Evolutionary conservation across 352 stramenopile species (phyloP).

Genomic region (Peronospora destructor): DNA sequence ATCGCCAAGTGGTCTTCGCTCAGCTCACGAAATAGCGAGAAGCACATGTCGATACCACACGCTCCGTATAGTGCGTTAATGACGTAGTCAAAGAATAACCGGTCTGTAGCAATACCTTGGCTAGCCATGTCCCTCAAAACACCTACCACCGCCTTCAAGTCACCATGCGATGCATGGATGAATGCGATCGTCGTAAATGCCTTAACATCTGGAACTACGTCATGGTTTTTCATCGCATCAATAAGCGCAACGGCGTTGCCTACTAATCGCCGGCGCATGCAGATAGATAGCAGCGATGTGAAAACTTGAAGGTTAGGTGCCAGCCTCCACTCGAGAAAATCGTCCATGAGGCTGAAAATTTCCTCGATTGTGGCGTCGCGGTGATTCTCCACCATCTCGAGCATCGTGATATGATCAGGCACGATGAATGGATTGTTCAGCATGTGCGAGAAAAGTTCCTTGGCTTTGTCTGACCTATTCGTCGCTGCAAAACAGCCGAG

Average conservation of each 20-base stretch:
- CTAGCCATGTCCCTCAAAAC: slow-evolving; percentile 43
- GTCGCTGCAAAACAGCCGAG: slow-evolving; percentile 57
- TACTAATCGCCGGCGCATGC: slow-evolving; percentile 46
- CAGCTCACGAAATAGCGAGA: slow-evolving; percentile 53
- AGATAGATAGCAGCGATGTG: slow-evolving; percentile 65
- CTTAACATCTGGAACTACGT: slow-evolving; percentile 49
- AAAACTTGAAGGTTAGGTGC: slow-evolving; percentile 64
- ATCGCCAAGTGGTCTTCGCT: slow-evolving; percentile 35
- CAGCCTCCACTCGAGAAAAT: slow-evolving; percentile 54
- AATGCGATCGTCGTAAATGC: slow-evolving; percentile 62
- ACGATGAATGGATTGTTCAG: slow-evolving; percentile 43
- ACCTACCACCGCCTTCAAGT: slow-evolving; percentile 39
- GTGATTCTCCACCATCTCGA: slow-evolving; percentile 71
- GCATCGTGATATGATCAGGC: slow-evolving; percentile 70
- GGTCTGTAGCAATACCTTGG: slow-evolving; percentile 34
- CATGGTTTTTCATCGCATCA: slow-evolving; percentile 43
- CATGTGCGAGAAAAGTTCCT: slow-evolving; percentile 61
- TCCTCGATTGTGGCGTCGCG: slow-evolving; percentile 49
- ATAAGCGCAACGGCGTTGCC: slow-evolving; percentile 52
- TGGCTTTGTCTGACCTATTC: slow-evolving; percentile 39
- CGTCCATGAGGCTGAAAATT: slow-evolving; percentile 62
- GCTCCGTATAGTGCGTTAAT: slow-evolving; percentile 49
- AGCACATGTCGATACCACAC: slow-evolving; percentile 68
- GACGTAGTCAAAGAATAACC: slow-evolving; percentile 57
- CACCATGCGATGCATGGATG: slow-evolving; percentile 48